Evolutionary conservation across 2,329 filamentous ascomycete genomes (phyloP).

Genomic region (Alternaria arborescens): DNA sequence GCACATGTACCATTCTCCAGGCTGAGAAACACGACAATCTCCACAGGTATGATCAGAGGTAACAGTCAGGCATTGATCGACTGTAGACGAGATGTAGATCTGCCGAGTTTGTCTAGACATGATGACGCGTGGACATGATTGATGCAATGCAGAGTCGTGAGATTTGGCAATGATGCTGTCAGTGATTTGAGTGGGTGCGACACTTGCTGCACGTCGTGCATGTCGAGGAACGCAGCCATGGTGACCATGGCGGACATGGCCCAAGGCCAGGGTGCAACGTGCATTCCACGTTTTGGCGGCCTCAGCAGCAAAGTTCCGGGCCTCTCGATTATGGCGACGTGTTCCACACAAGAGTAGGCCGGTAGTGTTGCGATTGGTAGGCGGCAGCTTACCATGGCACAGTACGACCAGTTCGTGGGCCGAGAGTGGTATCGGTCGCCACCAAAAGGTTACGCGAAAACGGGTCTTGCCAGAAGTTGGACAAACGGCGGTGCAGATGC

Average conservation of each 20-base stretch:
- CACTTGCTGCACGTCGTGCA: no score
- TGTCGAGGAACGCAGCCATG: constrained; percentile 14
- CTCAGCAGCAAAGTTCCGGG: constrained; percentile 40
- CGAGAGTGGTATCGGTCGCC: constrained; percentile 21
- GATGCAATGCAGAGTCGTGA: constrained; percentile 7
- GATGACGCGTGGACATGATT: constrained; percentile 18
- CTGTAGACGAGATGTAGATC: constrained; percentile 23
- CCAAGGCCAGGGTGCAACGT: constrained; percentile 47
- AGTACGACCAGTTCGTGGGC: constrained; percentile 23
- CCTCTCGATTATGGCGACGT: constrained; percentile 31
- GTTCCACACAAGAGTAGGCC: constrained; percentile 26
- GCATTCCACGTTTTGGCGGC: constrained; percentile 44
- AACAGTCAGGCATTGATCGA: constrained; percentile 23
- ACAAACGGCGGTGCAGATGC: constrained; percentile 45
- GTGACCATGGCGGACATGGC: constrained; percentile 22
- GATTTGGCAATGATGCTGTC: constrained; percentile 8
- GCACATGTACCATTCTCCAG: constrained; percentile 22
- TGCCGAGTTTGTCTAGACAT: constrained; percentile 19
- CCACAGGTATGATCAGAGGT: constrained; percentile 10
- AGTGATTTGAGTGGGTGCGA: constrained; percentile 1
- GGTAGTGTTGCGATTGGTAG: constrained; percentile 36
- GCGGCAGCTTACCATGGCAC: constrained; percentile 18
- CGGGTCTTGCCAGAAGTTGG: constrained; percentile 33
- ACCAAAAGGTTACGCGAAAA: constrained; percentile 41
- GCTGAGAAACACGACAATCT: constrained; percentile 24